These are phyloP conservation scores for Pelagomonas calceolata DNA, from an alignment of 108 stramenopile species.

Conservation along the genomic window DNA sequence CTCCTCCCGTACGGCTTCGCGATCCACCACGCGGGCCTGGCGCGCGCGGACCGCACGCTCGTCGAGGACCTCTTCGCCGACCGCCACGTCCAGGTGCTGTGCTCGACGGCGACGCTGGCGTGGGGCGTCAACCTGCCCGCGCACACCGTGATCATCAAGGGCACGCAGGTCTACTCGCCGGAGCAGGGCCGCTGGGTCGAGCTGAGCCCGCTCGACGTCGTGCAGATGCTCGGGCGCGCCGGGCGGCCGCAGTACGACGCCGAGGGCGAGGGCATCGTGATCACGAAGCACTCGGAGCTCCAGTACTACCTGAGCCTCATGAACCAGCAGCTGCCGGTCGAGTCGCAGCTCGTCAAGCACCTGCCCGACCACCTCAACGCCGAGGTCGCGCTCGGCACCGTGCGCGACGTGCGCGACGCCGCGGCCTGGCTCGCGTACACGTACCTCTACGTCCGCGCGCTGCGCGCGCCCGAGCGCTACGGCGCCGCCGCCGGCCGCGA, in stretches of 20 bases:
- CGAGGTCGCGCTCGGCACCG: conserved; percentile 85
- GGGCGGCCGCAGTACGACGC: conserved; percentile 97
- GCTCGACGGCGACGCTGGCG: conserved; percentile 93
- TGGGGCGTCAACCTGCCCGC: conserved; percentile 99
- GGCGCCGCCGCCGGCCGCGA: conserved; percentile 58
- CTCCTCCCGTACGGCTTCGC: conserved; percentile 90
- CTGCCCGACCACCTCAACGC: conserved; percentile 95
- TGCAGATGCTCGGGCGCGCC: conserved; percentile 98
- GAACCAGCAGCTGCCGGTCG: conserved; percentile 97
- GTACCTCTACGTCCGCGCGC: conserved; percentile 94
- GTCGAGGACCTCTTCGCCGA: conserved; percentile 97
- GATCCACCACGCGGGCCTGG: conserved; percentile 97
- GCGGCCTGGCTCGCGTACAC: conserved; percentile 97
- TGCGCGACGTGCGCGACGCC: conserved; percentile 79
- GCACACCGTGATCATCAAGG: conserved; percentile 98
- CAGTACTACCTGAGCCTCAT: conserved; percentile 97
- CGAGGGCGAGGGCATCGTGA: conserved; percentile 96
- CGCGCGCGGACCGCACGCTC: conserved; percentile 80
- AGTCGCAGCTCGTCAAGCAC: conserved; percentile 84
- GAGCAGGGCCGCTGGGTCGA: conserved; percentile 95
- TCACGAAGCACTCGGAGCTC: conserved; percentile 92
- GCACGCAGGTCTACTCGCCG: conserved; percentile 99
- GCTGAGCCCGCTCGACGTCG: conserved; percentile 88
- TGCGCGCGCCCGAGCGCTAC: conserved; percentile 82
- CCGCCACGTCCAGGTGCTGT: conserved; percentile 86